Conservation (phyloP, 2,329 filamentous ascomycete species). For the Pseudocercospora cruenta region DNA sequence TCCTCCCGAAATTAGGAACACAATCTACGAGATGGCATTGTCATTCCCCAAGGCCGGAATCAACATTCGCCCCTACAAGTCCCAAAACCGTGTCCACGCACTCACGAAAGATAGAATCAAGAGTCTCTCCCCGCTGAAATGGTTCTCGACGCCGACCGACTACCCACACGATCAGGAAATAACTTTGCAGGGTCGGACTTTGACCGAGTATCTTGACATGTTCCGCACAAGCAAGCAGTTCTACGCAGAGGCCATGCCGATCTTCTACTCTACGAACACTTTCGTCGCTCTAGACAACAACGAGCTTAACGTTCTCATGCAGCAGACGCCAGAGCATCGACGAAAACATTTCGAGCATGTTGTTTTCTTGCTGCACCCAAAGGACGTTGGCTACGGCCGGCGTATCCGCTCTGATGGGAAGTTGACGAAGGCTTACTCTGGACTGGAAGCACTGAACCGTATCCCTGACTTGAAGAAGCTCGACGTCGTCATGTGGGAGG, state of each 20-base stretch:
- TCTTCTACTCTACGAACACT: neutral
- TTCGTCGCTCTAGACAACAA: neutral
- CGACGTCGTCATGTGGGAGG: neutral
- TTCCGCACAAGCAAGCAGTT: neutral
- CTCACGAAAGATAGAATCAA: neutral
- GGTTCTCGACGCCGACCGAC: neutral
- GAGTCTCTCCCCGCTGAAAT: neutral
- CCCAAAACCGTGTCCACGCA: neutral
- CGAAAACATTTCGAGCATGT: neutral
- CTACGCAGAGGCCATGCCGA: neutral
- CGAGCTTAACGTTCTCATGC: neutral
- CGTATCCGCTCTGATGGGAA: neutral
- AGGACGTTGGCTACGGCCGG: neutral
- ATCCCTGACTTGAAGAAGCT: neutral
- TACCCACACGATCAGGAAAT: neutral
- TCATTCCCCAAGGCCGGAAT: neutral
- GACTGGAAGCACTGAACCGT: neutral
- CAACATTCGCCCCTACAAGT: neutral
- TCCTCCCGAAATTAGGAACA: neutral
- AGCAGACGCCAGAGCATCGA: neutral
- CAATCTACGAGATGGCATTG: neutral
- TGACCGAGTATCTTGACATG: neutral
- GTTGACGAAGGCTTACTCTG: neutral
- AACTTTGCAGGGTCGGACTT: neutral
- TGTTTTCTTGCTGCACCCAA: neutral